Percentiles rank a stretch among this genome's conserved stretches.
Conservation (phyloP, 345 rosid species). For the Salix brachista region DNA sequence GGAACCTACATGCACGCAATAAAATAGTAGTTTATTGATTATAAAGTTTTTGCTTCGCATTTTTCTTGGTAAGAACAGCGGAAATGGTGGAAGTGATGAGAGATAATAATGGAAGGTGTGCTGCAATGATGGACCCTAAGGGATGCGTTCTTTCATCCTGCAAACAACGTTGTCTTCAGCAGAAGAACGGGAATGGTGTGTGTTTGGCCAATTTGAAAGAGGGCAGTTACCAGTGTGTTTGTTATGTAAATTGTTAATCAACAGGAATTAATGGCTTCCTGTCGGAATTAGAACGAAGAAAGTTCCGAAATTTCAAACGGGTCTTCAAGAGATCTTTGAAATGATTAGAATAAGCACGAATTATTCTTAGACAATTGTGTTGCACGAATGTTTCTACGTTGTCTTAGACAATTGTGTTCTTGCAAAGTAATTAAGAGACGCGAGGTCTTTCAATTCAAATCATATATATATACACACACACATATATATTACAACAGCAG, state of each 20-base stretch:
- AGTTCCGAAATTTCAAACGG: no score
- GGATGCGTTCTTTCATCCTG: conserved; percentile 29
- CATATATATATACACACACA: no score
- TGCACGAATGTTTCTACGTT: no score
- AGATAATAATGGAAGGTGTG: conserved; percentile 19
- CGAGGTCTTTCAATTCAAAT: no score
- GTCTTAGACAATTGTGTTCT: no score
- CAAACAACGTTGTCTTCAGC: conserved; percentile 30
- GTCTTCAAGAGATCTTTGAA: no score
- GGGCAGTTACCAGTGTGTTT: conserved; percentile 33
- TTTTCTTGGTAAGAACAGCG: background rate
- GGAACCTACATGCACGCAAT: no score
- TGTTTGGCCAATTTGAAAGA: conserved; percentile 27
- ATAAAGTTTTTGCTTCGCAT: background rate
- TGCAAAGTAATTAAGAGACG: no score
- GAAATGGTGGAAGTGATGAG: background rate
- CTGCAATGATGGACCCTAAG: conserved; percentile 27
- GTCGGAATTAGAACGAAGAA: background rate
- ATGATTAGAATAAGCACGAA: no score
- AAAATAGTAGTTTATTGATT: no score
- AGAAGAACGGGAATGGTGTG: conserved; percentile 36
- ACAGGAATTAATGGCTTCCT: background rate
- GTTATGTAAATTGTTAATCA: conserved; percentile 23
- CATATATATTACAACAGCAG: no score
- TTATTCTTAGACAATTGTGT: no score